Conservation (phyloP, 2,329 filamentous ascomycete species). For the Talaromyces verruculosus region DNA sequence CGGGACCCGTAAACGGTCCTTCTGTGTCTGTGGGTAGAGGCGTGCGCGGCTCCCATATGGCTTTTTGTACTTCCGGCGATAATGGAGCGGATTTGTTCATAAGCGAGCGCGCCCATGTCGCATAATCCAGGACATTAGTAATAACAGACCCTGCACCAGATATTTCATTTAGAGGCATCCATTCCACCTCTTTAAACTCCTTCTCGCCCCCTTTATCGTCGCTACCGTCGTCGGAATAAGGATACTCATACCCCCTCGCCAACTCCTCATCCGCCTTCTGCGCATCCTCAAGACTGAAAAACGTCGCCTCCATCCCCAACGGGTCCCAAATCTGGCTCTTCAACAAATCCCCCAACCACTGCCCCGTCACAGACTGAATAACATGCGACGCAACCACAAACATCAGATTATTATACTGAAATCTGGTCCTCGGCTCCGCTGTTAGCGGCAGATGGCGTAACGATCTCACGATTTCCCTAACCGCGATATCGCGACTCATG, state of each 20-base stretch:
- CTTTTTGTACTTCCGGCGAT: slow-evolving; percentile 21
- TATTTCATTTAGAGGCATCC: slow-evolving; percentile 15
- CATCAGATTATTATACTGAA: slow-evolving; percentile 57
- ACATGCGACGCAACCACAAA: slow-evolving; percentile 50
- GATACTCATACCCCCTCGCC: slow-evolving; percentile 30
- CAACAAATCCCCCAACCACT: slow-evolving; percentile 35
- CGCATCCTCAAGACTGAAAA: slow-evolving; percentile 37
- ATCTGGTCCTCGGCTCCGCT: slow-evolving; percentile 43
- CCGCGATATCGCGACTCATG: slow-evolving; percentile 24
- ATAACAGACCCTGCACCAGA: slow-evolving; percentile 28
- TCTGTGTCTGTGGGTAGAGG: slow-evolving; percentile 9
- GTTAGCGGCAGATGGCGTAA: slow-evolving; percentile 48
- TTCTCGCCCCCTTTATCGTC: not conserved
- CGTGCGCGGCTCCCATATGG: slow-evolving; percentile 18
- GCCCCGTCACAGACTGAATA: slow-evolving; percentile 46
- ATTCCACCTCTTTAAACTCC: slow-evolving; percentile 11
- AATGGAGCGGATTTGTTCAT: slow-evolving; percentile 40
- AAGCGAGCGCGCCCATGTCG: slow-evolving; percentile 53
- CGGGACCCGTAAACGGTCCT: slow-evolving; percentile 9
- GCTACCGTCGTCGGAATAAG: not conserved
- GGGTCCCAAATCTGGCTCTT: slow-evolving; percentile 40
- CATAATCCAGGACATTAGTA: slow-evolving; percentile 43
- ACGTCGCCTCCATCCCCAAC: slow-evolving; percentile 44
- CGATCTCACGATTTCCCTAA: slow-evolving; percentile 41
- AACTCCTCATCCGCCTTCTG: slow-evolving; percentile 27